phyloP scores from a whole-genome alignment of 768 basidiomycete genomes.

The Hypholoma sublateritium region DNA sequence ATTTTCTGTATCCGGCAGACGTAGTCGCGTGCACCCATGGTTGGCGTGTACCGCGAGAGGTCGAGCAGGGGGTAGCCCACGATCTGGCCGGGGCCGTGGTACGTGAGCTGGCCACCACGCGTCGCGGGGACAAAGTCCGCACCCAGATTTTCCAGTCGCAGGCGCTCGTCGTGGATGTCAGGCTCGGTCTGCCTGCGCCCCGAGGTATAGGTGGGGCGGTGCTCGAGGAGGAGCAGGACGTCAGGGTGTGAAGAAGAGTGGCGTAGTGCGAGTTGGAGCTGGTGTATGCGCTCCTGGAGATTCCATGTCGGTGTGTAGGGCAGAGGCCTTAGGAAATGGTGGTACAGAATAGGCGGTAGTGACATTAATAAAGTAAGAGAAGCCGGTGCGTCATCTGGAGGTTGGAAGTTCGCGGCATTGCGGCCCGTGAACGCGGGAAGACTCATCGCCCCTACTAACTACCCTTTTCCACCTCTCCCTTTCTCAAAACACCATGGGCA shows the following conservation, averaged over 20 bases:
- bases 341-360: constrained; percentile 69
- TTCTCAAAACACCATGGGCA: background rate
- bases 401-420: background rate
- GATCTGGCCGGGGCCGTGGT: constrained; percentile 96
- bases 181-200: constrained; percentile 82
- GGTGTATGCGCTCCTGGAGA: constrained; percentile 72
- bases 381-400: background rate
- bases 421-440: background rate
- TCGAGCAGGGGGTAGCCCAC: constrained; percentile 95
- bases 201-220: constrained; percentile 91
- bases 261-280: constrained; percentile 58
- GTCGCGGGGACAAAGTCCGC: constrained; percentile 84
- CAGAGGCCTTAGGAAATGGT: constrained; percentile 75
- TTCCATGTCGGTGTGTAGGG: constrained; percentile 70
- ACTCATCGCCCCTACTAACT: background rate
- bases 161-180: constrained; percentile 55
- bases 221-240: constrained; percentile 79
- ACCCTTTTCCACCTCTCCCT: background rate
- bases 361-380: no score
- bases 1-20: constrained; percentile 80
- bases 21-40: constrained; percentile 75
- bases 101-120: constrained; percentile 93
- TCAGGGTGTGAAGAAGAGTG: constrained; percentile 46
- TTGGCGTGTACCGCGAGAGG: constrained; percentile 74
- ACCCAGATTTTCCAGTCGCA: constrained; percentile 70